phyloP scores from a whole-genome alignment of 2,329 filamentous ascomycete genomes.

The Xylariaceae sp. region DNA sequence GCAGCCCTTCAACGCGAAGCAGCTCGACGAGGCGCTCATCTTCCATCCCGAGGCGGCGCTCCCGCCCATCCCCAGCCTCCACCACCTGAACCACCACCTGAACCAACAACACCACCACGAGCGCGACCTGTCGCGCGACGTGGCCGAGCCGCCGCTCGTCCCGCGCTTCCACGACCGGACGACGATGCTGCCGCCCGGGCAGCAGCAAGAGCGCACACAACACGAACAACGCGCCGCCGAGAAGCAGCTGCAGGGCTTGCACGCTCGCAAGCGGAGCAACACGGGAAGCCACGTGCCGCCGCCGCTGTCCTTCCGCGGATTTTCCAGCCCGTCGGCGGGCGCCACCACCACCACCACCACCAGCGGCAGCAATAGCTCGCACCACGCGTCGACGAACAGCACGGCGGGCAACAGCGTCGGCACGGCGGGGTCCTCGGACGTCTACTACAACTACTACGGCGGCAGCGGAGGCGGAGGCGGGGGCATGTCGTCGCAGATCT shows the following conservation, averaged over 20 bases:
- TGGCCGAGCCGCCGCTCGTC: constrained; percentile 65
- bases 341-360: too few relatives aligned
- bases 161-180: constrained; percentile 59
- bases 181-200: too few relatives aligned
- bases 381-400: constrained; percentile 46
- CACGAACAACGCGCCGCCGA: too few relatives aligned
- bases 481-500: constrained; percentile 36
- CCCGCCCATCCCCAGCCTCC: constrained; percentile 24
- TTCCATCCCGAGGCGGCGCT: constrained; percentile 27
- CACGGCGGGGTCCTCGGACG: constrained; percentile 54
- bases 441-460: constrained; percentile 45
- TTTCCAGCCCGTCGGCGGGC: constrained; percentile 55
- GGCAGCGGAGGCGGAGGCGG: constrained; percentile 37
- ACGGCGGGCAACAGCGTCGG: constrained; percentile 49
- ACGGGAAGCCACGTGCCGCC: constrained; percentile 69
- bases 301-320: constrained; percentile 69
- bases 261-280: constrained; percentile 83
- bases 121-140: constrained; percentile 46
- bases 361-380: constrained; percentile 29
- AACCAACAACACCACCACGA: too few relatives aligned
- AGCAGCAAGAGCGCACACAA: too few relatives aligned
- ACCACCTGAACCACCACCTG: too few relatives aligned
- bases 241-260: too few relatives aligned
- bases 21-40: constrained; percentile 27
- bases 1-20: constrained; percentile 26